These are phyloP conservation scores for Dendrobium chrysotoxum DNA, from an alignment of 106 monocot genomes.

Conservation along the genomic window DNA sequence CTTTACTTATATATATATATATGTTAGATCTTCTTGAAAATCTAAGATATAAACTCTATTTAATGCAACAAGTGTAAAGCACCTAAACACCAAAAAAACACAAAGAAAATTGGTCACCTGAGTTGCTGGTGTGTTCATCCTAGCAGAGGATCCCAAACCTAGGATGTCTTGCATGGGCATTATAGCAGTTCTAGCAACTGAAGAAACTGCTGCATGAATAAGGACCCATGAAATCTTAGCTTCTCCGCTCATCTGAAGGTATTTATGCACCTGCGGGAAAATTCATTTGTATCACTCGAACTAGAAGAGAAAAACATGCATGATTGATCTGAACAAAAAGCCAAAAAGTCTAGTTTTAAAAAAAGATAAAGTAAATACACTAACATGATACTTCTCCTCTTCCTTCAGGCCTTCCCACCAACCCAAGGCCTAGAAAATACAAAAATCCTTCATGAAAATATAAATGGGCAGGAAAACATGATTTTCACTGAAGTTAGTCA, in stretches of 20 bases:
- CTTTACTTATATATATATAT: too few relatives aligned
- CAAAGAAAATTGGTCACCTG: slow-evolving; percentile 40
- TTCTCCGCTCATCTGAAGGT: slow-evolving; percentile 30
- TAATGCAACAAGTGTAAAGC: too few relatives aligned
- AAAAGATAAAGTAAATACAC: slow-evolving; percentile 17
- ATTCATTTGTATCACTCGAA: slow-evolving; percentile 4
- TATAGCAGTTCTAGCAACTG: slow-evolving; percentile 71
- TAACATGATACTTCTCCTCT: slow-evolving; percentile 54
- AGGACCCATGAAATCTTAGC: slow-evolving; percentile 63
- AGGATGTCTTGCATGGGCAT: slow-evolving; percentile 86
- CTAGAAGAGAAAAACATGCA: background rate
- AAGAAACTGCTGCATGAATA: slow-evolving; percentile 59
- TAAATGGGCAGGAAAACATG: background rate
- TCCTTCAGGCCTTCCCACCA: slow-evolving; percentile 77
- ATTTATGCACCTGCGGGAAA: slow-evolving; percentile 45
- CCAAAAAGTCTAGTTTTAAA: background rate
- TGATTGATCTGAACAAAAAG: too few relatives aligned
- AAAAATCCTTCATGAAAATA: background rate
- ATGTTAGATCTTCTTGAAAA: too few relatives aligned
- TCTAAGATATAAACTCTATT: too few relatives aligned
- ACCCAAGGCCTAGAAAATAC: slow-evolving; percentile 51
- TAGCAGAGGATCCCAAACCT: slow-evolving; percentile 59
- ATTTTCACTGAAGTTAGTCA: too few relatives aligned
- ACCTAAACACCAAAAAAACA: background rate
- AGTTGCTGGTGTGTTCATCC: slow-evolving; percentile 96